Evolutionary conservation across 208 protist species (phyloP), one percentile per base, ranked within the genome.

Genomic region (Lotmaria passim): DNA sequence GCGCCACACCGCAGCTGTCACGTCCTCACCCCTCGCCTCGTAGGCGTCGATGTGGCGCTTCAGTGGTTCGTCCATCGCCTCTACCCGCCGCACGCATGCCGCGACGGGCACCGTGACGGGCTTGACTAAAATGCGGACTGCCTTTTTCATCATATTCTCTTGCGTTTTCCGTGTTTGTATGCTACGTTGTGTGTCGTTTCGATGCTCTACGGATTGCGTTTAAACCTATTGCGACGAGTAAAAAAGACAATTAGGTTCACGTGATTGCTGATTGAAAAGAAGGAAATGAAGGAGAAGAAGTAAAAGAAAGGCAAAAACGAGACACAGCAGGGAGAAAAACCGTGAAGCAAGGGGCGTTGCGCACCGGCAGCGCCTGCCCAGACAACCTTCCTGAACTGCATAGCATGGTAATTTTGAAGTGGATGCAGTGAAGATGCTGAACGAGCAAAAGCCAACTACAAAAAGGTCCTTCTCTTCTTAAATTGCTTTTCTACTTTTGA

Each of bases 41-140:
- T 73, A 78, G 26, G 75, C 69, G 26, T 85, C 81, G 70, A 93
- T 91, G 73, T 93, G 85, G 21, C 69, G 79, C 72, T 93, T 93
- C 58, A 93, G 64, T 11, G 88, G 85, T 47, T 81, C 88, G 56
- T 86, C 61, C 85, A 93, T 91, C 24, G 39, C 53, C 17, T 79
- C 77, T 36, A 93, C 85, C 28, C 59, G 41, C 28, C 59, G 60
- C 31, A 36, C 58, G 75, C 81, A 84, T 7, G 69, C 72, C 15
- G 81, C 71, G 17, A 90, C 85, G 11, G 85, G 65, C 47, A 79
- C 72, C 33, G 67, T 81, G 61, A 89, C 67, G 14, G 85, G 88
- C 62, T 85, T 89, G 11, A 73, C 73, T 36, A 87, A 44, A 3
- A 62, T 57, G 5, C 57, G 67, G 21, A 79, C 33, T 48, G 82